Conservation (phyloP, 768 basidiomycete genomes). For the Dendrothele bispora region DNA sequence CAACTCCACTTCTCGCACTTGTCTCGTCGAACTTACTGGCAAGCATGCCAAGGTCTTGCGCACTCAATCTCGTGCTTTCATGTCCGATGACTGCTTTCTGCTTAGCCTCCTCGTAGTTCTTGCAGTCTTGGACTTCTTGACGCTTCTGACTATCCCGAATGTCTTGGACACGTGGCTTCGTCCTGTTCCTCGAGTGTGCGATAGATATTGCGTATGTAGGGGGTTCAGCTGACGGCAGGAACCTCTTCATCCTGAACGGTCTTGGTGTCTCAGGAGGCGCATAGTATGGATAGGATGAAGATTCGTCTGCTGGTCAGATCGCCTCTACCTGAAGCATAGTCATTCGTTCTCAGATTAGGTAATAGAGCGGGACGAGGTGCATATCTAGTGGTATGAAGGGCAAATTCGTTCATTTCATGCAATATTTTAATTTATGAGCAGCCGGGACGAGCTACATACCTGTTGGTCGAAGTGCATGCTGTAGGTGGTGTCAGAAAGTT, state of each 20-base stretch:
- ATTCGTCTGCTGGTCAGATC: constrained; percentile 55
- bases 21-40: constrained; percentile 45
- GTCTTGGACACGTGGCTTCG: constrained; percentile 89
- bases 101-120: too few relatives aligned
- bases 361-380: too few relatives aligned
- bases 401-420: constrained; percentile 99
- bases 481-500: too few relatives aligned
- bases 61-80: constrained; percentile 76
- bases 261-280: constrained; percentile 90
- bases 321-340: constrained; percentile 92
- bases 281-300: too few relatives aligned
- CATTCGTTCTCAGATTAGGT: constrained; percentile 96
- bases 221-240: constrained; percentile 88
- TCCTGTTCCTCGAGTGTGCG: constrained; percentile 97
- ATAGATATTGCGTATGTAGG: constrained; percentile 99
- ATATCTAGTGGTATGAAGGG: constrained; percentile 99
- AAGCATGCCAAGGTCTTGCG: constrained; percentile 56
- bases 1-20: constrained; percentile 31
- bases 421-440: constrained; percentile 99
- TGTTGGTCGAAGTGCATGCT: constrained; percentile 90
- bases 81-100: constrained; percentile 77
- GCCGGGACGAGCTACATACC: constrained; percentile 90
- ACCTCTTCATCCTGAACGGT: constrained; percentile 98
- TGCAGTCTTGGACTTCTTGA: constrained; percentile 99
- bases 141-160: constrained; percentile 88